These are phyloP conservation scores for Xylaria telfairii DNA, from an alignment of 495 filamentous ascomycete species.

Conservation along the genomic window DNA sequence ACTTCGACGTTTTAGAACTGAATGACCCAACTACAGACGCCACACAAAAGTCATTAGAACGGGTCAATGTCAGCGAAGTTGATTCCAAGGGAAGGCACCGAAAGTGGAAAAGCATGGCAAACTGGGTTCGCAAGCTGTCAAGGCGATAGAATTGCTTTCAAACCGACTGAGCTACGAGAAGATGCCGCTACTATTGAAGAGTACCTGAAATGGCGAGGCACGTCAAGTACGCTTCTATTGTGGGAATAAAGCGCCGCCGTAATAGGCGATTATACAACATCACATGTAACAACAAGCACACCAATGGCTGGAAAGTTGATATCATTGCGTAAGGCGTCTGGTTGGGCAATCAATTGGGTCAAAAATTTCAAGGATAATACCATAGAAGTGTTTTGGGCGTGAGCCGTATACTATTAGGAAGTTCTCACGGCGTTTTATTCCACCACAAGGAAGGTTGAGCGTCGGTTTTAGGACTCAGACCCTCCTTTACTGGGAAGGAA, in stretches of 20 bases:
- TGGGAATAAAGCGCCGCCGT: not conserved
- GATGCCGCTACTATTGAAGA: not conserved
- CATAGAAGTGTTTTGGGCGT: constrained; percentile 10
- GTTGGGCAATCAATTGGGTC: not conserved
- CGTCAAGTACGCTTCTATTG: not conserved
- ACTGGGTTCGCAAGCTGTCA: constrained; percentile 42
- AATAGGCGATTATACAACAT: not conserved
- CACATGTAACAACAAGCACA: constrained; percentile 13
- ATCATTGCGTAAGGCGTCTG: constrained; percentile 2
- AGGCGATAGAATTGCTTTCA: constrained; percentile 39
- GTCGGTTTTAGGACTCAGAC: not conserved
- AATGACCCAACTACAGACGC: constrained; percentile 18
- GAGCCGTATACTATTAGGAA: constrained; percentile 6
- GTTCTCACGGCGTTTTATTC: not conserved
- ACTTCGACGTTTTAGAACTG: constrained; percentile 18
- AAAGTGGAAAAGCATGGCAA: constrained; percentile 38
- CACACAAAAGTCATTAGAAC: constrained; percentile 9
- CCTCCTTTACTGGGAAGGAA: not conserved
- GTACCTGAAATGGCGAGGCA: not conserved
- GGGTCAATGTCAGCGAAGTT: constrained; percentile 16
- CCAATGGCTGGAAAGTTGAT: not conserved
- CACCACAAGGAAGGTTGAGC: not conserved
- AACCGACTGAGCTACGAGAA: not conserved
- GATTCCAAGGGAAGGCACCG: constrained; percentile 32
- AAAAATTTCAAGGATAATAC: not conserved